Percentiles rank a stretch among this genome's conserved stretches.
These are phyloP conservation scores for Phyllosticta citriasiana DNA, from an alignment of 2,329 filamentous ascomycete genomes.

Conservation along the genomic window DNA sequence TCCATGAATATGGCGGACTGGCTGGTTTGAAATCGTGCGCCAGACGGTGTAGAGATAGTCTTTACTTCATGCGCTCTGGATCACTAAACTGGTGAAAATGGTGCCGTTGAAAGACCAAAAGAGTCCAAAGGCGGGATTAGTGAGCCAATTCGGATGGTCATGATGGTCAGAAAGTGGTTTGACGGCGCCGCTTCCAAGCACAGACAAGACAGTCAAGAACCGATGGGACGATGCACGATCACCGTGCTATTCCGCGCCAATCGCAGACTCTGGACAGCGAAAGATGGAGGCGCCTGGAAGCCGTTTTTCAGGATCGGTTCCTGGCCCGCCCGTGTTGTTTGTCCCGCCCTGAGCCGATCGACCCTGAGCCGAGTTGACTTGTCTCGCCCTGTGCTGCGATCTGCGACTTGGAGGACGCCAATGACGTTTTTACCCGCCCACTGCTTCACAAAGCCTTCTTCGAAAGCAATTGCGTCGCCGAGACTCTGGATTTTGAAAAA, in stretches of 20 bases:
- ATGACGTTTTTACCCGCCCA: neutral
- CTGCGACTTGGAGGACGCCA: neutral
- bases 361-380: neutral
- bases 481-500: neutral
- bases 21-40: too few species aligned
- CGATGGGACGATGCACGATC: neutral
- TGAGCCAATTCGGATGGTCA: neutral
- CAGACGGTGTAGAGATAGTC: too few species aligned
- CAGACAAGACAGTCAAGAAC: neutral
- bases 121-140: too few species aligned
- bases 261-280: neutral
- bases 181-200: neutral
- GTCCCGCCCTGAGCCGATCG: neutral
- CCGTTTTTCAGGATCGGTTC: neutral
- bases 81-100: neutral
- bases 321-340: neutral
- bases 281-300: neutral
- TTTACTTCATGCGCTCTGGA: too few species aligned
- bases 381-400: neutral
- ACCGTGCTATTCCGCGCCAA: neutral
- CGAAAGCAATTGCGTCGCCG: neutral
- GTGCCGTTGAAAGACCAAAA: neutral
- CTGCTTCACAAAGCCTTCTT: neutral
- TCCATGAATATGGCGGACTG: too few species aligned
- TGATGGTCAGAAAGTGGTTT: neutral